A percentile compares a stretch with the other conserved stretches of the same genome.
phyloP scores from a whole-genome alignment of 2,329 filamentous ascomycete species.

The Huntiella savannae region DNA sequence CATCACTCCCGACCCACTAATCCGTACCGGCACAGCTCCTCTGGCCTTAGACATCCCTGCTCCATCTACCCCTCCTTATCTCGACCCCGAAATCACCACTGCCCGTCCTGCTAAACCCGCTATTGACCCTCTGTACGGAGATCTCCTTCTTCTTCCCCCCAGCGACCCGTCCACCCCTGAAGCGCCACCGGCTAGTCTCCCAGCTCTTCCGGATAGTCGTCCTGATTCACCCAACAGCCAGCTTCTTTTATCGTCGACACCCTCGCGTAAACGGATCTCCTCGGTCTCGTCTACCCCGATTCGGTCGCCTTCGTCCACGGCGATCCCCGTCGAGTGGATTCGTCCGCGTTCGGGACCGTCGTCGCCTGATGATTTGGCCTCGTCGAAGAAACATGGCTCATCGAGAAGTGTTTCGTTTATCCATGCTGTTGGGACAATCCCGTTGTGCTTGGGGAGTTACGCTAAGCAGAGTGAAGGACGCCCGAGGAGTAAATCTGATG shows the following conservation, averaged over 20 bases:
- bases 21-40: background rate
- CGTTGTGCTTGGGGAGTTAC: slow-evolving; percentile 15
- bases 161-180: slow-evolving; percentile 34
- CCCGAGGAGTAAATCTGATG: no score
- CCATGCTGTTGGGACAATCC: slow-evolving; percentile 12
- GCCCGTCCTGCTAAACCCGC: slow-evolving; percentile 41
- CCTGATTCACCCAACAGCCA: slow-evolving; percentile 28
- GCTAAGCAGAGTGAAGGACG: no score
- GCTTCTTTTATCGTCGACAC: background rate
- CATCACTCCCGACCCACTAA: background rate
- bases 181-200: slow-evolving; percentile 21
- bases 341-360: slow-evolving; percentile 27
- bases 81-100: slow-evolving; percentile 21
- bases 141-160: slow-evolving; percentile 44
- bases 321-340: slow-evolving; percentile 37
- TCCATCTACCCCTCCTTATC: slow-evolving; percentile 16
- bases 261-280: no score
- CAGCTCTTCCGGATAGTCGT: slow-evolving; percentile 39
- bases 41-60: background rate
- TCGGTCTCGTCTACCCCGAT: background rate
- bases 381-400: no score
- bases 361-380: slow-evolving; percentile 14
- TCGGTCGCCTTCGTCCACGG: slow-evolving; percentile 35
- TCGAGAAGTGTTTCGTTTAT: no score
- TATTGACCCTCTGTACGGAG: slow-evolving; percentile 47